These are phyloP conservation scores for Scenedesmus sp. DNA, from an alignment of 163 green algal genomes.

Conservation along the genomic window DNA sequence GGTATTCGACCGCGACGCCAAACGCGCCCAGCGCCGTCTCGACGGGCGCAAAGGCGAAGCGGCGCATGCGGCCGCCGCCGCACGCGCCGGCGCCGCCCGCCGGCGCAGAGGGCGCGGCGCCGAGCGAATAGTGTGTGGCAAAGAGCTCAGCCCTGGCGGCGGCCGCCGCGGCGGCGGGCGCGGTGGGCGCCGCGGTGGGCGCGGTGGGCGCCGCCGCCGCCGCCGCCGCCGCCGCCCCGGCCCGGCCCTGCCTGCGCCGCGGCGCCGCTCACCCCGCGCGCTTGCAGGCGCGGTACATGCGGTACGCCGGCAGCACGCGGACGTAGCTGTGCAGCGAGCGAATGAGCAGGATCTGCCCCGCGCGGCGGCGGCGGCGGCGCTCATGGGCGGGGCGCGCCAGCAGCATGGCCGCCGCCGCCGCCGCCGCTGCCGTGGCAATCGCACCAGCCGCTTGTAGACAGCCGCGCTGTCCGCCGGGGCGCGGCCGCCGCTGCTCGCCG, in stretches of 20 bases:
- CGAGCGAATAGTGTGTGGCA: slow-evolving; percentile 17
- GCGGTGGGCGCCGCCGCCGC: no score
- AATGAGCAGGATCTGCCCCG: slow-evolving; percentile 71
- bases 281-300: slow-evolving; percentile 59
- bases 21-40: slow-evolving; percentile 51
- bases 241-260: no score
- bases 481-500: not conserved
- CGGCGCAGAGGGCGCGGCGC: not conserved
- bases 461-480: slow-evolving; percentile 14
- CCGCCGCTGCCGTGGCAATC: slow-evolving; percentile 7
- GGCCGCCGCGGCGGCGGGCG: no score
- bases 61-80: slow-evolving; percentile 10
- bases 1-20: slow-evolving; percentile 63
- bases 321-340: slow-evolving; percentile 77
- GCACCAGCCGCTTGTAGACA: slow-evolving; percentile 47
- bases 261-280: no score
- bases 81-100: not conserved
- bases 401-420: not conserved
- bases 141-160: slow-evolving; percentile 24
- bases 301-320: slow-evolving; percentile 77
- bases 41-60: slow-evolving; percentile 30
- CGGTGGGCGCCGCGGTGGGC: no score
- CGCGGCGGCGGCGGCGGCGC: not conserved
- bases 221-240: no score
- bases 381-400: not conserved